A percentile compares a stretch with the other conserved stretches of the same genome.
phyloP scores from a whole-genome alignment of 192 early-diverging fungal genomes.

The Oehlia diaphana region DNA sequence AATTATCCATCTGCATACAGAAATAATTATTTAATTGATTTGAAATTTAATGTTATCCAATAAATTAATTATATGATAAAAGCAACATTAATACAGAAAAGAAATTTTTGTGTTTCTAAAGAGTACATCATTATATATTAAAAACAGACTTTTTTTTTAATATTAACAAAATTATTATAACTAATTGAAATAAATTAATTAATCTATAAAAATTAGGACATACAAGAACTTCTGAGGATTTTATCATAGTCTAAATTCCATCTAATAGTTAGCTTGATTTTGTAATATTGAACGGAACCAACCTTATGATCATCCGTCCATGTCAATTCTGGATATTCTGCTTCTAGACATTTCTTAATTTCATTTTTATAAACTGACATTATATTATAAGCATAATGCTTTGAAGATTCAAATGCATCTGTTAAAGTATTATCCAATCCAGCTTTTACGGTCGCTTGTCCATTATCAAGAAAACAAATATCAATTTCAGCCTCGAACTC shows the following conservation, averaged over 20 bases:
- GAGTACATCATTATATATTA: too few species aligned
- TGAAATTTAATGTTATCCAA: too few species aligned
- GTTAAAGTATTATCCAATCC: background rate
- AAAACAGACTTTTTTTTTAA: too few species aligned
- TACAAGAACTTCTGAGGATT: background rate
- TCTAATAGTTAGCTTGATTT: background rate
- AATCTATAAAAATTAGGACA: too few species aligned
- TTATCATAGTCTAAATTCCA: conserved; percentile 5
- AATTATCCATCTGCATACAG: too few species aligned
- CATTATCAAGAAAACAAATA: conserved; percentile 7
- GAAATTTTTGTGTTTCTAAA: too few species aligned
- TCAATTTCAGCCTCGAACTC: background rate
- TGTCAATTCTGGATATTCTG: conserved; percentile 6
- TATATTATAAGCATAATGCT: conserved; percentile 8
- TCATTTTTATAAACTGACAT: background rate
- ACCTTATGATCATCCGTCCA: conserved; percentile 8
- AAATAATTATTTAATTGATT: too few species aligned
- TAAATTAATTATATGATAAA: too few species aligned
- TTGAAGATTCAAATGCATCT: background rate
- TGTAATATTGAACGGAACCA: conserved; percentile 4
- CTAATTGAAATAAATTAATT: too few species aligned
- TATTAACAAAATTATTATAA: too few species aligned
- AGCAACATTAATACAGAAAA: too few species aligned
- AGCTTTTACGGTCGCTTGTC: conserved; percentile 6
- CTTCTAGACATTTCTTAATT: background rate